Conservation (phyloP, 2,329 filamentous ascomycete species). For the Penicillium sp. region DNA sequence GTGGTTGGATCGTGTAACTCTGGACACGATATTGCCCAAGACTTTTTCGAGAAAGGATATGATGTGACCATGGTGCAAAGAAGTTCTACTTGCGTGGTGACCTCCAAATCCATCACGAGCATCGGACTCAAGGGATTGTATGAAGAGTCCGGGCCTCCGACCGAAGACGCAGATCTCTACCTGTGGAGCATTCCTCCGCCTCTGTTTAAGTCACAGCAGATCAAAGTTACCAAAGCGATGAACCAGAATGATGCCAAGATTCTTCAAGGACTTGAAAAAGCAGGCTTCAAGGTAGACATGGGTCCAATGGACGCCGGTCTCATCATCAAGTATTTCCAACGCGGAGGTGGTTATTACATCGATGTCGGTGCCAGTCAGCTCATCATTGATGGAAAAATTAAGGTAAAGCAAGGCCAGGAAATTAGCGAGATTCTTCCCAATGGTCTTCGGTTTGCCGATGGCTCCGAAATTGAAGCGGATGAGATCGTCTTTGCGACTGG, state of each 20-base stretch:
- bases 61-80: conserved; percentile 71
- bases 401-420: conserved; percentile 64
- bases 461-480: conserved; percentile 61
- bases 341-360: conserved; percentile 71
- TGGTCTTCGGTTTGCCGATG: conserved; percentile 58
- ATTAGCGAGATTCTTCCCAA: conserved; percentile 55
- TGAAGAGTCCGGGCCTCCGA: conserved; percentile 54
- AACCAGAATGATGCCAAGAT: conserved; percentile 38
- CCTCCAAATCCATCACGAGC: conserved; percentile 55
- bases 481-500: conserved; percentile 62
- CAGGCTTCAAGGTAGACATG: conserved; percentile 62
- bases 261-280: conserved; percentile 52
- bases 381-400: conserved; percentile 65
- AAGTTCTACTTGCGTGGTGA: conserved; percentile 65
- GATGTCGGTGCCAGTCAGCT: conserved; percentile 66
- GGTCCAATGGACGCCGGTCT: conserved; percentile 62
- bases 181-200: conserved; percentile 60
- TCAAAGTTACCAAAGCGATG: conserved; percentile 45
- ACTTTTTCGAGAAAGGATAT: conserved; percentile 67
- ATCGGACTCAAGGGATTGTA: conserved; percentile 57
- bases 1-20: conserved; percentile 71
- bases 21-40: conserved; percentile 69
- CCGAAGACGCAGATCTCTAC: conserved; percentile 67
- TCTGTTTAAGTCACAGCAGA: conserved; percentile 62
- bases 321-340: conserved; percentile 64